These are phyloP conservation scores for Stygiomarasmius scandens DNA, from an alignment of 1,284 basidiomycete genomes.

Conservation along the genomic window DNA sequence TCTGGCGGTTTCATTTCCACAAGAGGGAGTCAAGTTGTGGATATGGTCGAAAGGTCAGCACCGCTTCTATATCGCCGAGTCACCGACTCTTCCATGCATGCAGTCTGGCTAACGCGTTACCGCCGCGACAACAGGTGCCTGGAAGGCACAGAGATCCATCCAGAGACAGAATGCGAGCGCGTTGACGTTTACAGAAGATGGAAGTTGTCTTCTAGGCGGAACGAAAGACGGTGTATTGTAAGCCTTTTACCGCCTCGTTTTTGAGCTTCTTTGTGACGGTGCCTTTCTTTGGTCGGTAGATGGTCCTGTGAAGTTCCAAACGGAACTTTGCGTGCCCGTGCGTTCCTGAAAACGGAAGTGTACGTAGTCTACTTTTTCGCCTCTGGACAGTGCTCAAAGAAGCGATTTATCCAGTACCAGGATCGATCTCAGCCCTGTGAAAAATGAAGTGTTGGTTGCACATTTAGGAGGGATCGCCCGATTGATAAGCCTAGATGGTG, in stretches of 20 bases:
- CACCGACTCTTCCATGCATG: background rate
- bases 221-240: slow-evolving; percentile 70
- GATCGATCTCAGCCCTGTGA: slow-evolving; percentile 53
- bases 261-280: slow-evolving; percentile 4
- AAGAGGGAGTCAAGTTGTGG: slow-evolving; percentile 66
- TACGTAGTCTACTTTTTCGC: slow-evolving; percentile 31
- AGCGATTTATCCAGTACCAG: slow-evolving; percentile 5
- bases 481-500: slow-evolving; percentile 51
- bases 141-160: slow-evolving; percentile 63
- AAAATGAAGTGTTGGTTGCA: slow-evolving; percentile 53
- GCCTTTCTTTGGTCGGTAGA: slow-evolving; percentile 33
- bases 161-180: slow-evolving; percentile 61
- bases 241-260: slow-evolving; percentile 24
- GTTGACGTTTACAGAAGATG: slow-evolving; percentile 62
- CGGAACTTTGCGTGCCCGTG: slow-evolving; percentile 57
- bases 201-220: slow-evolving; percentile 63
- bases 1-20: slow-evolving; percentile 63
- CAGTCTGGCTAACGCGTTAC: no score
- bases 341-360: slow-evolving; percentile 61
- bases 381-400: background rate
- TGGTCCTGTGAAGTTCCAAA: slow-evolving; percentile 69
- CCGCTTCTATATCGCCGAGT: background rate
- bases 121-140: slow-evolving; percentile 49
- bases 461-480: slow-evolving; percentile 49
- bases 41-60: slow-evolving; percentile 54